phyloP scores from a whole-genome alignment of 78 protist species.

The Anaeramoeba flamelloides region DNA sequence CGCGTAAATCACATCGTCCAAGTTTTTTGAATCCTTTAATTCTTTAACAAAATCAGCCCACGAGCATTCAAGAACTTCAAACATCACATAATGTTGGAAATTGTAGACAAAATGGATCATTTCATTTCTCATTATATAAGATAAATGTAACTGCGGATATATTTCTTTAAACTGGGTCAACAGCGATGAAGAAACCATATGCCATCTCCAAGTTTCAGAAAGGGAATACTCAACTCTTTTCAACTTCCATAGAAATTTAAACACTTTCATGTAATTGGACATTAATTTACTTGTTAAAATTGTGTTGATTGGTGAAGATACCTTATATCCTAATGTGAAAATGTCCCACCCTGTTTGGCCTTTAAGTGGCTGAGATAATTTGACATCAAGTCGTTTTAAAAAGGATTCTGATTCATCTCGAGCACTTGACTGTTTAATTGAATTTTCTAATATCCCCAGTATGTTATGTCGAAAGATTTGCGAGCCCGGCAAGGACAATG shows the following conservation, averaged over 20 bases:
- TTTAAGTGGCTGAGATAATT: background rate
- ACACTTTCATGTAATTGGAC: background rate
- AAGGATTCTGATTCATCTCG: background rate
- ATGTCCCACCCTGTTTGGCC: background rate
- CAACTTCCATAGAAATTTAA: background rate
- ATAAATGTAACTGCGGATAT: background rate
- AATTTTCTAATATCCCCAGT: background rate
- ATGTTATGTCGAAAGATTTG: background rate
- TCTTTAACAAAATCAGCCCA: background rate
- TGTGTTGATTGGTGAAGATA: background rate
- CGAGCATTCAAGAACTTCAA: background rate
- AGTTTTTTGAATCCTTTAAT: background rate
- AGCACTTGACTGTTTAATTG: background rate
- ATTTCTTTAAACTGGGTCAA: background rate
- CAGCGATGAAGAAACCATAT: background rate
- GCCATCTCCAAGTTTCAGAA: background rate
- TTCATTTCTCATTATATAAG: background rate
- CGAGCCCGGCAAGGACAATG: background rate
- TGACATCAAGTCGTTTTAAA: background rate
- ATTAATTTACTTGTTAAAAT: background rate
- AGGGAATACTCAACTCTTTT: background rate
- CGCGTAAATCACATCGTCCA: background rate
- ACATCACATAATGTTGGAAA: background rate
- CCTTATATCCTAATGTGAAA: background rate
- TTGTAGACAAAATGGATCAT: background rate